Evolutionary conservation across 192 early-diverging fungal genomes (phyloP).

Genomic region (Thoreauomyces humboldtii): DNA sequence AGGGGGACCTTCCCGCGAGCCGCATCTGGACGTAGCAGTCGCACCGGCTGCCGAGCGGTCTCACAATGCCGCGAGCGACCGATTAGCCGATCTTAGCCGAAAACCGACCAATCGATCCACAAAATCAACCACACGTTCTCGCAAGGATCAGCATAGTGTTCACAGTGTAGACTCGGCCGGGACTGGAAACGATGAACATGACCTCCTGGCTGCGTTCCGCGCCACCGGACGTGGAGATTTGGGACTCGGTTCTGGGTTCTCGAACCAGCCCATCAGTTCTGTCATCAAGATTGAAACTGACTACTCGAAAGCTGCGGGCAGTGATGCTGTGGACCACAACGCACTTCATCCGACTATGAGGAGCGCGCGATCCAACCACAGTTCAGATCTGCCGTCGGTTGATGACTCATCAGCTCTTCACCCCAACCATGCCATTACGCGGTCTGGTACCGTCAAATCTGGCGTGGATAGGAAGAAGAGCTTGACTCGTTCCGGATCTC

Average conservation of each 20-base stretch:
- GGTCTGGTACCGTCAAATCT: conserved; percentile 11
- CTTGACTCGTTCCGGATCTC: background rate
- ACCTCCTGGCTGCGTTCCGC: background rate
- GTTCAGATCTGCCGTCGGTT: background rate
- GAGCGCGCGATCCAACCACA: background rate
- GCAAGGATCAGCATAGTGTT: too few relatives aligned
- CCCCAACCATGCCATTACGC: background rate
- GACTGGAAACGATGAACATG: conserved; percentile 9
- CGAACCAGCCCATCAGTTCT: conserved; percentile 12
- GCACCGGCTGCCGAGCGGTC: too few relatives aligned
- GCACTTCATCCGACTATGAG: too few relatives aligned
- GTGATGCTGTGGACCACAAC: too few relatives aligned
- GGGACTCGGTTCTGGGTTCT: conserved; percentile 22
- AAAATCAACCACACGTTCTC: too few relatives aligned
- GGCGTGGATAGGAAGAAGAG: background rate
- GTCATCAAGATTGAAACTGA: conserved; percentile 24
- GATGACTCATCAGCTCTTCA: background rate
- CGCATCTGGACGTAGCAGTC: too few relatives aligned
- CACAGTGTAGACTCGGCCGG: background rate
- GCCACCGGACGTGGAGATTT: conserved; percentile 9
- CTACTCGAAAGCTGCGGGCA: too few relatives aligned
- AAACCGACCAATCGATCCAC: too few relatives aligned
- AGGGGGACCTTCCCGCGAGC: too few relatives aligned
- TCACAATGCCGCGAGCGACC: too few relatives aligned
- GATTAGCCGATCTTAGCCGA: too few relatives aligned